Evolutionary conservation across 352 stramenopile species (phyloP), one percentile per base, ranked within the genome.

Genomic region (Pythium rishiriense): DNA sequence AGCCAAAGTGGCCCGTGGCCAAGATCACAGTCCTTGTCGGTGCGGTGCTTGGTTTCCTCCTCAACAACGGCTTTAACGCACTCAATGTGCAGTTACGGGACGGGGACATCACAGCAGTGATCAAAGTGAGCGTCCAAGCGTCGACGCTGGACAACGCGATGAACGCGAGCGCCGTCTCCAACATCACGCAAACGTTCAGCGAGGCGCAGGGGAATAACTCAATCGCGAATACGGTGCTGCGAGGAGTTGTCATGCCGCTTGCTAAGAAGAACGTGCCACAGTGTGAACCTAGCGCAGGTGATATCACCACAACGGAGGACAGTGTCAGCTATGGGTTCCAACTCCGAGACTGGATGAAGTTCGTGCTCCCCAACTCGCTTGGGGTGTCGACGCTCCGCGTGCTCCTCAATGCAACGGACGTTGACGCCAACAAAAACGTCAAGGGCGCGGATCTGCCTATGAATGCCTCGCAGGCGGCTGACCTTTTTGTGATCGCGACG

Each of bases 1-100:
- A 48, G 22, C 22, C 14, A 4, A 24, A 6, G 29, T 49, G 45
- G 33, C 17, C 10, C 9, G 4, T 47, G 0, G 33, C 22, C 29
- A 42, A 17, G 31, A 4, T 46, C 45, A 19, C 57, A 14, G 7
- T 47, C 4, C 17, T 21, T 9, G 57, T n/a, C 1, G 22, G 7
- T 29, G 41, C 9, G 55, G 55, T 7, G 24, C 11, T 46, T 10
- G 8, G 19, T 1, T 64, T 56, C 22, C 29, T 64, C 10, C 21
- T 64, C 10, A 41, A n/a, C 43, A 64, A 64, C 25, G 45, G 45
- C 5, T 49, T 64, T 46, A 64, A 56, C 47, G 22, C 57, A 25
- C 39, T 51, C 39, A 61, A 61, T 25, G 54, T 61, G 4, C 57
- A 64, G 42, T 24, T 64, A 0, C 56, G 56, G n/a, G 53, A 49